Evolutionary conservation across 1,284 basidiomycete genomes (phyloP).

Genomic region (Cutaneotrichosporon mucoides): DNA sequence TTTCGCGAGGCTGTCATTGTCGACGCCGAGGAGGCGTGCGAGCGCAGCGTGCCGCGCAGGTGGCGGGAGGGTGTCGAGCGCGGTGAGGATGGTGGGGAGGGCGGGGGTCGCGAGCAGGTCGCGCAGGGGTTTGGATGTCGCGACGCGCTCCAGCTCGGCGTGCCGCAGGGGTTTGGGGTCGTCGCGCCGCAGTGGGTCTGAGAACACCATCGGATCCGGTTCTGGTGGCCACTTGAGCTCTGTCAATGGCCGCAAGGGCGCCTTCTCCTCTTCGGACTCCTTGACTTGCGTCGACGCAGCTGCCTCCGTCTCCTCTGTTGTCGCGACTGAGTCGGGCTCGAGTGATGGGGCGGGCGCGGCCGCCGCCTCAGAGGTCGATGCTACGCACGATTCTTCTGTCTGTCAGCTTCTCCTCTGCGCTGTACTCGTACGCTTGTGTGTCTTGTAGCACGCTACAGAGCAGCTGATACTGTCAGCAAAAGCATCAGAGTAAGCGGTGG

Average conservation of each 20-base stretch:
- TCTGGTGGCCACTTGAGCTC: slow-evolving; percentile 44
- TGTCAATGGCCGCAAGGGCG: slow-evolving; percentile 26
- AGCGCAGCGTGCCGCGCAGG: slow-evolving; percentile 26
- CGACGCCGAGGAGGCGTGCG: slow-evolving; percentile 35
- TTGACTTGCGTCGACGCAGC: too few species aligned
- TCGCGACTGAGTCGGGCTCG: not conserved
- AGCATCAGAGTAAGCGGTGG: not conserved
- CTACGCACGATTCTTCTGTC: slow-evolving; percentile 3
- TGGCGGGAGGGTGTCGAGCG: slow-evolving; percentile 29
- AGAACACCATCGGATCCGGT: slow-evolving; percentile 39
- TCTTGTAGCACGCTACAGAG: slow-evolving; percentile 47
- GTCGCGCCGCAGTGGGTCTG: slow-evolving; percentile 42
- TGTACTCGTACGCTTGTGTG: slow-evolving; percentile 38
- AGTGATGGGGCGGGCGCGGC: slow-evolving; percentile 9
- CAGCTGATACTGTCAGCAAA: slow-evolving; percentile 31
- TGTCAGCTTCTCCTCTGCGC: not conserved
- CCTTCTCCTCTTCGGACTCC: not conserved
- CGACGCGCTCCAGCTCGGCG: slow-evolving; percentile 44
- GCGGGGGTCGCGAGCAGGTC: slow-evolving; percentile 29
- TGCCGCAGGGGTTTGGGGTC: slow-evolving; percentile 45
- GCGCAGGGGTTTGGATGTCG: slow-evolving; percentile 35
- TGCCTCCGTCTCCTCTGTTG: too few species aligned
- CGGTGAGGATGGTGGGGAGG: slow-evolving; percentile 31
- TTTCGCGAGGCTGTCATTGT: slow-evolving; percentile 26
- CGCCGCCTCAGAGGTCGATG: not conserved